A percentile compares a stretch with the other conserved stretches of the same genome.
Evolutionary conservation across 257 asterid genomes (phyloP).

Genomic region (Misopates orontium): DNA sequence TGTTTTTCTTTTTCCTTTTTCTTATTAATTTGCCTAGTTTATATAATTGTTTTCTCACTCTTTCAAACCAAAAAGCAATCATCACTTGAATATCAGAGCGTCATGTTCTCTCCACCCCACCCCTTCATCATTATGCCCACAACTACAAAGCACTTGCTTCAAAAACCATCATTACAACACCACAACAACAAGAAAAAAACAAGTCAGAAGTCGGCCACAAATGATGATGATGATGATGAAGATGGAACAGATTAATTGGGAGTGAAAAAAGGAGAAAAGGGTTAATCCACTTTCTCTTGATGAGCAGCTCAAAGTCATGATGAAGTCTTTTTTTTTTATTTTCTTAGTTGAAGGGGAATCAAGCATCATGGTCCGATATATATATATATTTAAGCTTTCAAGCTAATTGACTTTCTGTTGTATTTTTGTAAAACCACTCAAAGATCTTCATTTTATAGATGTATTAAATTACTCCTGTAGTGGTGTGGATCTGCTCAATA

Average conservation of each 20-base stretch:
- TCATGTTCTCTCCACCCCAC: constrained; percentile 24
- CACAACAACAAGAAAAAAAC: constrained; percentile 17
- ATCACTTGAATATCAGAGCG: constrained; percentile 28
- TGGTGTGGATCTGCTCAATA: no score
- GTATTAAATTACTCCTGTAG: no score
- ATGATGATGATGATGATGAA: constrained; percentile 15
- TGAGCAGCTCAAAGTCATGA: constrained; percentile 5
- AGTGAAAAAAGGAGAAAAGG: neutral
- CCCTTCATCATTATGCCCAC: constrained; percentile 45
- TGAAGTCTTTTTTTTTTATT: neutral
- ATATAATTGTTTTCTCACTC: no score
- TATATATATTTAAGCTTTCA: constrained; percentile 30
- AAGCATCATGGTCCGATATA: constrained; percentile 68
- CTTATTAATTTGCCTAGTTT: no score
- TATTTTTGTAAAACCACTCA: no score
- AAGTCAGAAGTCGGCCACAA: constrained; percentile 21
- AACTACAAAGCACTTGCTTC: neutral
- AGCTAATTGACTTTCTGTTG: no score
- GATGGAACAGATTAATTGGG: constrained; percentile 1
- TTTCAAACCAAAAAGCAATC: constrained; percentile 23
- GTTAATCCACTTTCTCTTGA: no score
- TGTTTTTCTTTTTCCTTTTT: no score
- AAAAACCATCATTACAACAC: neutral
- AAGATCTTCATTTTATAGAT: no score
- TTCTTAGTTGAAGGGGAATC: constrained; percentile 45